Percentiles rank a stretch among this genome's conserved stretches.
Evolutionary conservation across 352 stramenopile genomes (phyloP).

Genomic region (Pelagophyceae sp.): DNA sequence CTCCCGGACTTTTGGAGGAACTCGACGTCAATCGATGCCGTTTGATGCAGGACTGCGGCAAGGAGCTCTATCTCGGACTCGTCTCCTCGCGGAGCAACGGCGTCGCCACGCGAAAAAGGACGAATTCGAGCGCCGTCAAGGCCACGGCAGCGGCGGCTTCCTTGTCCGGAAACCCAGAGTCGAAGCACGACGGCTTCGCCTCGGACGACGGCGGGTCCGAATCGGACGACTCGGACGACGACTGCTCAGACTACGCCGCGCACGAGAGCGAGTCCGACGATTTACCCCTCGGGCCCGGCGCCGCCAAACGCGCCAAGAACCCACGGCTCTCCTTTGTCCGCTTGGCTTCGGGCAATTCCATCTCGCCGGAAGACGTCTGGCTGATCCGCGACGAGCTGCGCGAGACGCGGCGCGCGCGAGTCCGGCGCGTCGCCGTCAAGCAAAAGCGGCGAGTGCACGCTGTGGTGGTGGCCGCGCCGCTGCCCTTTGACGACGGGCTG

Average conservation of each 20-base stretch:
- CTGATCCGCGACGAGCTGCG: background rate
- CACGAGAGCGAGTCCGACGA: background rate
- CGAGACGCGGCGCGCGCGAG: background rate
- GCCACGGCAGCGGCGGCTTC: too few species aligned
- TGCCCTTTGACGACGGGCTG: too few species aligned
- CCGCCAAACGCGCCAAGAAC: background rate
- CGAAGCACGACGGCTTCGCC: too few species aligned
- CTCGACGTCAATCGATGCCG: constrained; percentile 21
- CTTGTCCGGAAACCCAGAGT: too few species aligned
- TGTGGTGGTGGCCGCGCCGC: background rate
- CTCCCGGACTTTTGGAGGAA: constrained; percentile 6
- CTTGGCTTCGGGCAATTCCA: background rate
- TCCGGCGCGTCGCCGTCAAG: background rate
- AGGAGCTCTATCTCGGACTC: constrained; percentile 20
- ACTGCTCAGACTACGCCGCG: too few species aligned
- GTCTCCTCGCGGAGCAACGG: background rate
- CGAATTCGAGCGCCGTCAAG: background rate
- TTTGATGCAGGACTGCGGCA: background rate
- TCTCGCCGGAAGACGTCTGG: background rate
- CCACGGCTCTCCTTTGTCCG: background rate
- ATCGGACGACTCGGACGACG: too few species aligned
- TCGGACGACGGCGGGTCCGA: too few species aligned
- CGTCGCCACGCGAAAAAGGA: background rate
- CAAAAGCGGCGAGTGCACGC: constrained; percentile 7
- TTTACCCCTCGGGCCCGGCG: background rate